phyloP scores from a whole-genome alignment of 495 filamentous ascomycete genomes.

The Elaphomyces granulatus region DNA sequence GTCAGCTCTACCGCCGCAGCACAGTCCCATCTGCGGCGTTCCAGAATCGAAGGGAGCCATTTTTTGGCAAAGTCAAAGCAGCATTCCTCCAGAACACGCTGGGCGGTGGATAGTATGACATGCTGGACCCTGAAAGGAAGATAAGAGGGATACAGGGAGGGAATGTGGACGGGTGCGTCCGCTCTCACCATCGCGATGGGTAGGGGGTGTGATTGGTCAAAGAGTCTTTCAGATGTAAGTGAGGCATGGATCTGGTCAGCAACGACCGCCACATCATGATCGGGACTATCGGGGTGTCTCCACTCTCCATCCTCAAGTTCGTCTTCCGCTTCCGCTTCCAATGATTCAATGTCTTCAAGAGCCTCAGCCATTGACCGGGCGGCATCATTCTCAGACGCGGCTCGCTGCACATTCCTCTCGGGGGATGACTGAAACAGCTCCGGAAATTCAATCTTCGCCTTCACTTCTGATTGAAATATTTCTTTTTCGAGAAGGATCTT shows the following conservation, averaged over 20 bases:
- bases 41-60: conserved; percentile 20
- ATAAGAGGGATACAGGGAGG: conserved; percentile 23
- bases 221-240: too few relatives aligned
- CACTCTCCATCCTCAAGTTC: too few relatives aligned
- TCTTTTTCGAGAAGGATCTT: conserved; percentile 14
- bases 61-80: conserved; percentile 25
- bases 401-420: conserved; percentile 11
- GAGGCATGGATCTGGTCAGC: too few relatives aligned
- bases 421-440: conserved; percentile 18
- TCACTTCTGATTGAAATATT: conserved; percentile 19
- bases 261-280: too few relatives aligned
- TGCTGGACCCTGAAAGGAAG: conserved; percentile 29
- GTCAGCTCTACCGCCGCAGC: conserved; percentile 25
- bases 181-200: neutral
- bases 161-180: neutral
- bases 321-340: conserved; percentile 7
- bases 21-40: conserved; percentile 18
- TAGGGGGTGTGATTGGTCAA: conserved; percentile 5
- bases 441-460: conserved; percentile 21
- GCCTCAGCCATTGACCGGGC: conserved; percentile 4
- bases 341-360: conserved; percentile 5
- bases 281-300: too few relatives aligned
- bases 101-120: conserved; percentile 20
- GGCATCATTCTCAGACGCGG: conserved; percentile 4
- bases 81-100: conserved; percentile 28